Conservation (phyloP, 2,329 filamentous ascomycete genomes). For the Colletotrichum tropicale region DNA sequence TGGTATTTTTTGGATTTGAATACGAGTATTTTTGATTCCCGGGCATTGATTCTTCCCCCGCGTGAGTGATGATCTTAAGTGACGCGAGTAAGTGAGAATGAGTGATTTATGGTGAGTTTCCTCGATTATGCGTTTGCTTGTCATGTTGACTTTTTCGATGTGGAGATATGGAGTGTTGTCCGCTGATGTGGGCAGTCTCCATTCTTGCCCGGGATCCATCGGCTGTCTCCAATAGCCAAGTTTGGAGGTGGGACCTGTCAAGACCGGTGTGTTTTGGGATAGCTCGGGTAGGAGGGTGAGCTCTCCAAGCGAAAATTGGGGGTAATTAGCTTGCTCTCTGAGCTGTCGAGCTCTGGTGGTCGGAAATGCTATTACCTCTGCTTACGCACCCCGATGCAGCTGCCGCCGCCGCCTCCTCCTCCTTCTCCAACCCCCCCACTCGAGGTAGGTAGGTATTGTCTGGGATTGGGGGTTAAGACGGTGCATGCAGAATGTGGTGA, state of each 20-base stretch:
- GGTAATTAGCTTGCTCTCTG: background rate
- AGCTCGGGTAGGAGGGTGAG: background rate
- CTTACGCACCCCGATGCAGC: background rate
- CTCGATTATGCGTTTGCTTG: background rate
- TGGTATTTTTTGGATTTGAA: background rate
- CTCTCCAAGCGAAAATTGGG: background rate
- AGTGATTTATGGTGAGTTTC: background rate
- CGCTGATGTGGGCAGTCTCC: background rate
- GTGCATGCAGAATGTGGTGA: background rate
- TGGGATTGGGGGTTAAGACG: background rate
- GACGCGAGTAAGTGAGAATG: background rate
- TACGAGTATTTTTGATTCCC: conserved; percentile 8
- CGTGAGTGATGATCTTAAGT: accelerated
- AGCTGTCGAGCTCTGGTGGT: background rate
- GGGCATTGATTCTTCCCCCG: background rate
- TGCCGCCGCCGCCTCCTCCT: background rate
- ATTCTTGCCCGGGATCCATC: background rate
- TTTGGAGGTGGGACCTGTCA: background rate
- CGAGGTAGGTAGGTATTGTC: background rate
- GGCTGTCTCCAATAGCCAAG: background rate
- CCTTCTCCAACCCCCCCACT: background rate
- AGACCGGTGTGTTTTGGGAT: background rate
- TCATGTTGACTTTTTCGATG: background rate
- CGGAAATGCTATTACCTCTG: background rate
- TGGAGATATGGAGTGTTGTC: background rate